Base-by-base conservation (phyloP, 106 monocot genomes). In the Triglochin maritima region DNA sequence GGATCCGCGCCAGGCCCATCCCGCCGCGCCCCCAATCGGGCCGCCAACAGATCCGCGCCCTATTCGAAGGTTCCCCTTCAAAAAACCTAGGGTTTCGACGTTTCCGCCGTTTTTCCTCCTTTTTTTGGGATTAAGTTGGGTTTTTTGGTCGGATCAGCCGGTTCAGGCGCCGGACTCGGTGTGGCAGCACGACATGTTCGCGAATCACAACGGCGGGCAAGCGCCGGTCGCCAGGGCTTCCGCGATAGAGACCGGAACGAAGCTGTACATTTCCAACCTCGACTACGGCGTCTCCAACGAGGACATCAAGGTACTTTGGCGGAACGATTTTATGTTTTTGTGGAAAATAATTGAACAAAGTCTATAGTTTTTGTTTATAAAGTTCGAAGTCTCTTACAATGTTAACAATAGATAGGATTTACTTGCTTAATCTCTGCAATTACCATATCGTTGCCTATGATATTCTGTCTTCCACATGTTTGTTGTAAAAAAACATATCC, bases 261-360 rank as follows among this genome's bases (percentile, higher is more conserved):
- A 90, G 81, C 79, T 90, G 10, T 90, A 90, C 76, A 82, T 90
- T 49, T 90, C 90, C 46, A 88, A 89, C 71, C 63, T 89, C 44
- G 85, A 89, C 48, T 89, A 85, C 17, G 85, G 85, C 2, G 85
- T 89, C 16, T 85, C 85, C 14, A 82, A 89, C 70, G 88, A 89
- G 69, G 90, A 90, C 48, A 80, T 90, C 70, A 84, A 84, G 86
- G 86, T 90, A 45, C 8, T 29, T 59, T 17, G 2, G 5, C 16
- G 29, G 29, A 29, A 29, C 29, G 1, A 29, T 1, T 1, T 29
- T 1, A 1, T 29, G 29, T 29, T 29, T 29, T 29, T 29, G 29
- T 29, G 29, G 29, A 29, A 29, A 29, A 29, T 0, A 29, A 29
- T 29, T 29, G 29, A 29, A 29, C 29, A 29, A 29, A 29, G 29